Evolutionary conservation across 169 alveolate genomes (phyloP), one percentile per base, ranked within the genome.

Genomic region (Amoebophrya sp.): DNA sequence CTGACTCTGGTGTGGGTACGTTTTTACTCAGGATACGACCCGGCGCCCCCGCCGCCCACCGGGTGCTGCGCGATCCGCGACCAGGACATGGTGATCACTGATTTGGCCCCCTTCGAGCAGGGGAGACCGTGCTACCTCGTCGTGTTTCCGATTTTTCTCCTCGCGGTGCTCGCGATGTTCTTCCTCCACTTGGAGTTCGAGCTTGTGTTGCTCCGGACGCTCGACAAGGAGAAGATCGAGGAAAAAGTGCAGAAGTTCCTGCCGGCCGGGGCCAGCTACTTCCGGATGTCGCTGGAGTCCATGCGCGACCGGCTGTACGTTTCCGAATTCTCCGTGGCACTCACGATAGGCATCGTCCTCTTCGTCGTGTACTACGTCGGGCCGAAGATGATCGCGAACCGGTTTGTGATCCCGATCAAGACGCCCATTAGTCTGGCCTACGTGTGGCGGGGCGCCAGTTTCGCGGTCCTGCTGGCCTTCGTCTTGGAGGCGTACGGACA

Each of bases 361-460:
- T 47, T 7, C 29, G 29, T 47, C 18, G 66, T 47, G 29, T 7
- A 12, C 18, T 47, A 12, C 66, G 66, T 47, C 66, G 66, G 66
- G 66, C 29, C 18, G 29, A 7, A 47, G 7, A 18, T 7, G 66
- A 12, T 47, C 18, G 18, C 18, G 7, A 18, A 47, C 29, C 7
- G 7, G 7, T 47, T 18, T 47, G 18, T 47, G 66, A 12, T 47
- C 66, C 18, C 18, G 66, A n/a, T 66, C 38, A 66, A 66, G 35
- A 66, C 83, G 29, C 83, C 35, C 83, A 66, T 66, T 1, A 7
- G 35, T 2, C 18, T 66, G 32, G 83, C 83, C 32, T 66, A 66
- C 83, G 35, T 66, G 35, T 66, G 83, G 83, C 83, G 83, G 32
- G 83, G 83, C 32, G 83, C 83, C 10, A 66, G 83, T 66, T 66